Evolutionary conservation across 2,329 filamentous ascomycete species (phyloP).

Genomic region (Nigrospora sphaerica): DNA sequence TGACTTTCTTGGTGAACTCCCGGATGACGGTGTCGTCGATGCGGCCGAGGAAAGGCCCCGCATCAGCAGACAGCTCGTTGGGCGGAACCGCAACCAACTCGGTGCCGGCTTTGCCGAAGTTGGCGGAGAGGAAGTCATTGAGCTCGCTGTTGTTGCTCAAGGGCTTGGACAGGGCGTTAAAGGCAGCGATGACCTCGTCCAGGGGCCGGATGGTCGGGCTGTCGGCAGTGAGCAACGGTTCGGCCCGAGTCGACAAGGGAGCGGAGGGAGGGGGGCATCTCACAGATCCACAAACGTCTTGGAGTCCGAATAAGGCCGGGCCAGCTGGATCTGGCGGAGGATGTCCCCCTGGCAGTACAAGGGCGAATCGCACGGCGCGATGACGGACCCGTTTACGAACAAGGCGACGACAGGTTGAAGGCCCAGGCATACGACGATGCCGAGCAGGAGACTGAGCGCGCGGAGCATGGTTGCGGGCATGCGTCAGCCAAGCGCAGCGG

Average conservation of each 20-base stretch:
- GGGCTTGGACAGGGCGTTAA: constrained; percentile 51
- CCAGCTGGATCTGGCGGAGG: constrained; percentile 54
- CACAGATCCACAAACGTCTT: constrained; percentile 68
- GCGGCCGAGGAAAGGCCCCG: constrained; percentile 45
- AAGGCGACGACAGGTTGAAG: constrained; percentile 30
- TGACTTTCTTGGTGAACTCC: constrained; percentile 57
- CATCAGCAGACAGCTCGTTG: constrained; percentile 45
- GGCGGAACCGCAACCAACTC: constrained; percentile 50
- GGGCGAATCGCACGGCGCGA: constrained; percentile 59
- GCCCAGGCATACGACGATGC: too few relatives aligned
- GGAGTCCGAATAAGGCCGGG: constrained; percentile 57
- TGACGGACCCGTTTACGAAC: constrained; percentile 52
- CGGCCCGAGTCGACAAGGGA: neutral
- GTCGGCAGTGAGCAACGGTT: neutral
- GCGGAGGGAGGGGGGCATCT: constrained; percentile 10
- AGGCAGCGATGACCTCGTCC: constrained; percentile 54
- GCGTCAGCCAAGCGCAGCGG: too few relatives aligned
- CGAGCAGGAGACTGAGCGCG: too few relatives aligned
- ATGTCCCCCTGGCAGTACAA: constrained; percentile 63
- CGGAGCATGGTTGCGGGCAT: too few relatives aligned
- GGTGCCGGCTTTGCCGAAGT: constrained; percentile 57
- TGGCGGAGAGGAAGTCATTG: constrained; percentile 51
- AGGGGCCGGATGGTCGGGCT: constrained; percentile 55
- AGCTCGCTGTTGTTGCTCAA: constrained; percentile 57
- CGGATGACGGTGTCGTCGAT: constrained; percentile 51